Percentiles rank a stretch among this genome's conserved stretches.
Conservation (phyloP, 1,284 basidiomycete genomes). For the Gomphus bonarii region DNA sequence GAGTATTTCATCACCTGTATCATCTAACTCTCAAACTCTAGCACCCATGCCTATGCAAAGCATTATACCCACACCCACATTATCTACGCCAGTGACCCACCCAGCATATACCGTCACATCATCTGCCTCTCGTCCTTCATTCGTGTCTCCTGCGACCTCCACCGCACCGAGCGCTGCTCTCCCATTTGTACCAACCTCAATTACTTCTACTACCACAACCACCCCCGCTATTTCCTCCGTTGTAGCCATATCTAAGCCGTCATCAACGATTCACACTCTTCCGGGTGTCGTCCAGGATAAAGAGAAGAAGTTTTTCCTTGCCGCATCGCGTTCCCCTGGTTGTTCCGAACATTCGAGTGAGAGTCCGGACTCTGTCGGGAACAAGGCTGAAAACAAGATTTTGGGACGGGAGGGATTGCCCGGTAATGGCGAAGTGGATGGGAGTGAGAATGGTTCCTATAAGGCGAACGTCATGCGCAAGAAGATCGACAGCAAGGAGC, state of each 20-base stretch:
- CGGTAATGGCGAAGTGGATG: neutral
- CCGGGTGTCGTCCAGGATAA: conserved; percentile 1
- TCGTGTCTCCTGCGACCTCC: neutral
- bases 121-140: too few species aligned
- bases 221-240: neutral
- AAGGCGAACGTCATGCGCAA: neutral
- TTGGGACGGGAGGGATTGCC: neutral
- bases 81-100: too few species aligned
- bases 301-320: conserved; percentile 10
- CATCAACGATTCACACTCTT: neutral
- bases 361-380: conserved; percentile 2
- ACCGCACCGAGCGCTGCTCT: neutral
- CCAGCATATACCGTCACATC: too few species aligned
- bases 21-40: too few species aligned
- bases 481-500: neutral
- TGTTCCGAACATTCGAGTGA: conserved; percentile 5
- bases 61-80: too few species aligned
- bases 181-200: neutral
- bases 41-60: too few species aligned
- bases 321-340: neutral
- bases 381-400: neutral
- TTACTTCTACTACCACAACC: neutral
- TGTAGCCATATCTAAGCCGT: neutral
- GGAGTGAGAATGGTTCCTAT: neutral
- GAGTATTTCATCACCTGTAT: too few species aligned